Base-by-base conservation (phyloP, 305 asterid species). In the Salvia sclarea region DNA sequence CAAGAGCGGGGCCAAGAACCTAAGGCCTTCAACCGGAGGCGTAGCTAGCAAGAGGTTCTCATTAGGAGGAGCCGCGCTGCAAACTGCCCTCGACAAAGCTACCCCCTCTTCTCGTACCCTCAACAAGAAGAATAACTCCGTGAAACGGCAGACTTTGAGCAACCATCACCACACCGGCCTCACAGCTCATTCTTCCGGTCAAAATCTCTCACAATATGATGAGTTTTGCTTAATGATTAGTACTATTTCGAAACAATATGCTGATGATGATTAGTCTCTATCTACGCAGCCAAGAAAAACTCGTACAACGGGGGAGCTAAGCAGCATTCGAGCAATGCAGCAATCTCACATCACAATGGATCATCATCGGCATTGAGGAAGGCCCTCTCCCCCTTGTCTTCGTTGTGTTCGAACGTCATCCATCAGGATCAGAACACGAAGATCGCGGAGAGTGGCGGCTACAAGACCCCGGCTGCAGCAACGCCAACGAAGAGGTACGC, bases 381-480 rank as follows among this genome's bases (percentile, higher is more conserved):
- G 83, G 84, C 96, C 25, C 88, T 91, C 66, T 94, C 96, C 31
- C 96, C 96, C 52, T n/a, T 93, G 50, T 86, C 96, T 5, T 79
- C 84, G 16, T 7, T 76, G 16, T 81, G 82, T 10, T 76, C 80
- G 71, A 84, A 79, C 37, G 79, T 76, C 33, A 71, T 76, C 74
- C 68, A 74, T 25, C 80, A 75, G 74, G 85, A 77, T 30, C 76
- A 68, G 63, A 83, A 67, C 18, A 31, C 55, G 33, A 77, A 49
- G 25, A 78, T 22, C 43, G 72, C 25, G 21, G 61, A 60, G 21
- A 35, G n/a, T 22, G 60, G 69, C 13, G 58, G 70, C 8, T 48
- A 30, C 47, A 70, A 63, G 66, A 71, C 82, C 33, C 79, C 79
- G 2, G 62, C 35, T 30, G 66, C 49, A 28, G 76, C 84, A 16